phyloP scores from a whole-genome alignment of 1,284 basidiomycete genomes.

The Rhizoctonia solani region DNA sequence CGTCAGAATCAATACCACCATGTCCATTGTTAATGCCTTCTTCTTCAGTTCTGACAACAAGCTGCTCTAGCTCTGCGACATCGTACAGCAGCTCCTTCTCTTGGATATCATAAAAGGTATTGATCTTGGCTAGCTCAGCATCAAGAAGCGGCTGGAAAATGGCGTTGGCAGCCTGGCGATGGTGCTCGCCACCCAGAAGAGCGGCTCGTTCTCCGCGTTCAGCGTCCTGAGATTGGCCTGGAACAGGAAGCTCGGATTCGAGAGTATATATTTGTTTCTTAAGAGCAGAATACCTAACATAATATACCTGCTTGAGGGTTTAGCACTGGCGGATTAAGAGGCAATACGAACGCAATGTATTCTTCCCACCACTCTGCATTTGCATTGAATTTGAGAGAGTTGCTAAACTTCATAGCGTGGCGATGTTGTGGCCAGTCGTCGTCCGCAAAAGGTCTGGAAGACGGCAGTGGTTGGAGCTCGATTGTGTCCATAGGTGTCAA shows the following conservation, averaged over 20 bases:
- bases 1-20: slow-evolving; percentile 53
- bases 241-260: slow-evolving; percentile 63
- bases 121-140: slow-evolving; percentile 83
- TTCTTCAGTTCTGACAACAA: slow-evolving; percentile 68
- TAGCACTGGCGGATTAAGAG: not conserved
- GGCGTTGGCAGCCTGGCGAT: slow-evolving; percentile 51
- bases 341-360: slow-evolving; percentile 74
- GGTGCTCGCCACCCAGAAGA: slow-evolving; percentile 51
- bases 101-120: slow-evolving; percentile 78
- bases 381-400: slow-evolving; percentile 89
- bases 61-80: slow-evolving; percentile 65
- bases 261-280: slow-evolving; percentile 87
- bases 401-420: slow-evolving; percentile 49
- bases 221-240: slow-evolving; percentile 56
- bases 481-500: slow-evolving; percentile 13
- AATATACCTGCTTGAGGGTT: not conserved
- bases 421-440: slow-evolving; percentile 1
- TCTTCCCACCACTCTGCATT: slow-evolving; percentile 95
- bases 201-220: slow-evolving; percentile 65
- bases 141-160: slow-evolving; percentile 79
- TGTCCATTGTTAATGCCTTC: slow-evolving; percentile 58
- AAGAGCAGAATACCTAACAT: slow-evolving; percentile 73
- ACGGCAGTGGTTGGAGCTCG: slow-evolving; percentile 22
- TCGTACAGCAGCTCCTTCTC: slow-evolving; percentile 72
- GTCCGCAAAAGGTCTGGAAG: not conserved